Evolutionary conservation across 768 basidiomycete genomes (phyloP).

Genomic region (Tylopilus sp.): DNA sequence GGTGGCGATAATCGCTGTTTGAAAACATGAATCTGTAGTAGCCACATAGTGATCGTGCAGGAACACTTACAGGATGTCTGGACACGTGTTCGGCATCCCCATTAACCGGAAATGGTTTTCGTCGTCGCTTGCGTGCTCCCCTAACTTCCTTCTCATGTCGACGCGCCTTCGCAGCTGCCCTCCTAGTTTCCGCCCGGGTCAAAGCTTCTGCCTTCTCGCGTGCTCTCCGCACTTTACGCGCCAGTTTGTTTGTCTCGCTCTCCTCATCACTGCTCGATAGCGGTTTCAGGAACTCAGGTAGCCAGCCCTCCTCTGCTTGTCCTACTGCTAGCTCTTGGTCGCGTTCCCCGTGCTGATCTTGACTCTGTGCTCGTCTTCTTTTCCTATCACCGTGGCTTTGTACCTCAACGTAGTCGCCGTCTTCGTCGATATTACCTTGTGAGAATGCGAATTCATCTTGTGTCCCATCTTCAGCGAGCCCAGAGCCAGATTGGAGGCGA

Average conservation of each 20-base stretch:
- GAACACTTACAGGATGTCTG: constrained; percentile 14
- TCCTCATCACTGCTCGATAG: constrained; percentile 43
- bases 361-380: constrained; percentile 5
- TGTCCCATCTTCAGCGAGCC: constrained; percentile 28
- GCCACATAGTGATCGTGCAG: background rate
- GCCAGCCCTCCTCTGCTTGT: constrained; percentile 16
- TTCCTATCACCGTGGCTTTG: constrained; percentile 9
- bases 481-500: constrained; percentile 24
- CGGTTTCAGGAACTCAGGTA: constrained; percentile 37
- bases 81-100: background rate
- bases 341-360: constrained; percentile 3
- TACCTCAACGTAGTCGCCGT: constrained; percentile 25
- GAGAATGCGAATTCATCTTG: constrained; percentile 29
- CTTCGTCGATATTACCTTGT: constrained; percentile 20
- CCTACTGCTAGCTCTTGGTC: background rate
- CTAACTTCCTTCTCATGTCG: constrained; percentile 9
- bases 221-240: constrained; percentile 33
- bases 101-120: constrained; percentile 28
- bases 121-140: constrained; percentile 17
- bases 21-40: background rate
- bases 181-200: constrained; percentile 17
- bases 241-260: constrained; percentile 30
- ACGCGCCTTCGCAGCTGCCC: constrained; percentile 14
- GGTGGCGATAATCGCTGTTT: constrained; percentile 8
- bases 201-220: constrained; percentile 22